These are phyloP conservation scores for Phyllosticta citribraziliensis DNA, from an alignment of 2,329 filamentous ascomycete species.

Conservation along the genomic window DNA sequence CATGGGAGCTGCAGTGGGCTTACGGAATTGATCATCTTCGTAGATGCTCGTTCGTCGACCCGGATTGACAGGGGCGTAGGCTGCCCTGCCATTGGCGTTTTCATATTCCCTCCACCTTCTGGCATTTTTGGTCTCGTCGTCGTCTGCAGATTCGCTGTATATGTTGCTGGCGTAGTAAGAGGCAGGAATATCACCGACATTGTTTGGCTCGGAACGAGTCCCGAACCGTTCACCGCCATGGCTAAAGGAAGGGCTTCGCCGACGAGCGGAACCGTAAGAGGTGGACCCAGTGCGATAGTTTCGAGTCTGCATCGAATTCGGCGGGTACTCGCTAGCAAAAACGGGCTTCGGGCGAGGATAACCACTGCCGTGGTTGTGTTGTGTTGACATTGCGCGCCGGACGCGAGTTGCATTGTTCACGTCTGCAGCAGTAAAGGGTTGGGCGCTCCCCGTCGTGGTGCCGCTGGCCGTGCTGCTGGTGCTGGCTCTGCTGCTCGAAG, in stretches of 20 bases:
- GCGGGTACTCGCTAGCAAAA: conserved; percentile 16
- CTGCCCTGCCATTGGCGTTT: background rate
- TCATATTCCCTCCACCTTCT: background rate
- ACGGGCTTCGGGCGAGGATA: background rate
- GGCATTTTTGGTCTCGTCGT: conserved; percentile 11
- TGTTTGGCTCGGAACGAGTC: conserved; percentile 24
- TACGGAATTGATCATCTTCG: background rate
- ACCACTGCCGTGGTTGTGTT: background rate
- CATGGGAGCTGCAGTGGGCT: background rate
- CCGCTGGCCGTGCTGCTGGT: conserved; percentile 11
- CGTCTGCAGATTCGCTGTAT: conserved; percentile 22
- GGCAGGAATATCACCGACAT: conserved; percentile 21
- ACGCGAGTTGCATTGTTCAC: conserved; percentile 17
- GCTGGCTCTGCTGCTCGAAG: background rate
- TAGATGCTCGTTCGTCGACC: background rate
- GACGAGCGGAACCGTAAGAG: conserved; percentile 15
- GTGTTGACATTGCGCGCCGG: conserved; percentile 21
- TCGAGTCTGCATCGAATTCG: conserved; percentile 13
- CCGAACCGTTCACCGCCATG: conserved; percentile 15
- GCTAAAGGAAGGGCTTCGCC: conserved; percentile 24
- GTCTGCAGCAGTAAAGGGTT: conserved; percentile 13
- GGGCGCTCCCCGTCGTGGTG: conserved; percentile 15
- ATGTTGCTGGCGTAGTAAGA: conserved; percentile 24
- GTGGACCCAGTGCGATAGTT: conserved; percentile 18
- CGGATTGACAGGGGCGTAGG: background rate